Conservation (phyloP, 331 rosid genomes). For the Rosa hybrid region DNA sequence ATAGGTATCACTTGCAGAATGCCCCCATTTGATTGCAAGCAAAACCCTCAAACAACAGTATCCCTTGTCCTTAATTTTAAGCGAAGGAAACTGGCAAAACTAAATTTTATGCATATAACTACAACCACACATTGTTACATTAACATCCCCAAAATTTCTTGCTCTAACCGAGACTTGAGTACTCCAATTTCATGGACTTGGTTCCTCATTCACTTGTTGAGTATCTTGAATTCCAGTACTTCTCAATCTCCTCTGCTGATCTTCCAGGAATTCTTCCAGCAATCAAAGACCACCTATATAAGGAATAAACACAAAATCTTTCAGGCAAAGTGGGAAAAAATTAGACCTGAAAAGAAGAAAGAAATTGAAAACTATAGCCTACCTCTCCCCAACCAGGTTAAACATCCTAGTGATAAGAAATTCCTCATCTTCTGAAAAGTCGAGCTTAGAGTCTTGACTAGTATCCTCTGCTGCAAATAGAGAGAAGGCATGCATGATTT, state of each 20-base stretch:
- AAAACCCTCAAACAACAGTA: conserved; percentile 24
- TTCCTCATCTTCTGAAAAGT: conserved; percentile 85
- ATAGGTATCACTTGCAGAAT: conserved; percentile 21
- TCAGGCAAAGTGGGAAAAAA: conserved; percentile 1
- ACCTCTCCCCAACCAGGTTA: conserved; percentile 92
- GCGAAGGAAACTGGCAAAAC: conserved; percentile 11
- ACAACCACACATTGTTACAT: conserved; percentile 19
- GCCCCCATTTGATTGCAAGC: conserved; percentile 17
- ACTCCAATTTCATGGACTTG: conserved; percentile 4
- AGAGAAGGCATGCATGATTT: background rate
- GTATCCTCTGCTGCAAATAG: conserved; percentile 42
- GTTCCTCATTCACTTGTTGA: conserved; percentile 52
- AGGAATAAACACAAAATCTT: background rate
- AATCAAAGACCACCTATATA: conserved; percentile 74
- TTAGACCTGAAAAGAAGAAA: background rate
- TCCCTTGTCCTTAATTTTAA: background rate
- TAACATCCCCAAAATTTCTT: conserved; percentile 36
- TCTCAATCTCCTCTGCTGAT: conserved; percentile 88
- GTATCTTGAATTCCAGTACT: conserved; percentile 77
- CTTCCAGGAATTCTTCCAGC: conserved; percentile 98
- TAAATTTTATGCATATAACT: conserved; percentile 19
- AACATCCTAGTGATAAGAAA: conserved; percentile 72
- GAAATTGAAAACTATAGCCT: background rate
- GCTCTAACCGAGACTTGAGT: conserved; percentile 21
- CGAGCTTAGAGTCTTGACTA: conserved; percentile 49